These are phyloP conservation scores for Apiotrichum domesticum DNA, from an alignment of 1,284 basidiomycete genomes.

Conservation along the genomic window DNA sequence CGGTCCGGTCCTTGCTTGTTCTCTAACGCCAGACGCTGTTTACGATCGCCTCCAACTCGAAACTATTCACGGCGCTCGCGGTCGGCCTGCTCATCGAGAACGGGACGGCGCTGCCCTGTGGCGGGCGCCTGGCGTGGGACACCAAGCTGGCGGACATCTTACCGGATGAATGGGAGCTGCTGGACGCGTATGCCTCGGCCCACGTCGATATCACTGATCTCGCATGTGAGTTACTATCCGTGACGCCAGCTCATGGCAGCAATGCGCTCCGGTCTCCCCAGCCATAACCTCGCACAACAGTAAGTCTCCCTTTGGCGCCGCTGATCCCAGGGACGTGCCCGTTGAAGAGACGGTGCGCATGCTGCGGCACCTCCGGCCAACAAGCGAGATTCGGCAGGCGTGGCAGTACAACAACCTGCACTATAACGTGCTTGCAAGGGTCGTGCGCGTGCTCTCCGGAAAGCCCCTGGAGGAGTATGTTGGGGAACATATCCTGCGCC, in stretches of 20 bases:
- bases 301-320: not conserved
- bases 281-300: conserved; percentile 22
- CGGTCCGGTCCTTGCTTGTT: not conserved
- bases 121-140: conserved; percentile 36
- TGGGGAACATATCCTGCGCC: conserved; percentile 28
- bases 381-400: conserved; percentile 25
- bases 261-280: conserved; percentile 31
- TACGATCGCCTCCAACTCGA: conserved; percentile 50
- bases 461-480: conserved; percentile 23
- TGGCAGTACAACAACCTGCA: conserved; percentile 39
- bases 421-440: conserved; percentile 22
- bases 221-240: conserved; percentile 29
- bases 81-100: conserved; percentile 49
- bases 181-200: conserved; percentile 43
- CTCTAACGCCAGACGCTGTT: conserved; percentile 44
- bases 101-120: conserved; percentile 41
- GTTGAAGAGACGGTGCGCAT: conserved; percentile 10
- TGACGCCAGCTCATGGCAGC: conserved; percentile 7
- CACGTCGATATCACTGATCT: conserved; percentile 48
- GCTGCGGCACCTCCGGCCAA: conserved; percentile 27
- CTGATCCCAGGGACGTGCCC: not conserved
- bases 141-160: conserved; percentile 49
- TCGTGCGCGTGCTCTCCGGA: conserved; percentile 25
- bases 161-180: conserved; percentile 46
- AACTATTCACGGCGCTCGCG: conserved; percentile 48